phyloP scores from a whole-genome alignment of 129 eudicot genomes.

The Calendula officinalis region DNA sequence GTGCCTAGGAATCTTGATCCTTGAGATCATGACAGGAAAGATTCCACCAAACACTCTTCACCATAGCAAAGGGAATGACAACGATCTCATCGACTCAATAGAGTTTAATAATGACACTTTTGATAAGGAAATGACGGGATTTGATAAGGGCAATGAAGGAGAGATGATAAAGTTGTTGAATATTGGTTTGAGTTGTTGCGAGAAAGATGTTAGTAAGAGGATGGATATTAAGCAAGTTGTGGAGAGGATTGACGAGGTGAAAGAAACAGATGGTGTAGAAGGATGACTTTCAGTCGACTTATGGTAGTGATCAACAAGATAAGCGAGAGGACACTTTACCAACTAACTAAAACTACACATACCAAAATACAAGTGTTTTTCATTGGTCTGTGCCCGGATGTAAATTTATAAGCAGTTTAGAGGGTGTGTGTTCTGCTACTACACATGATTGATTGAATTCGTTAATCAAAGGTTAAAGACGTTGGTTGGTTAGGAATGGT shows the following conservation, averaged over 20 bases:
- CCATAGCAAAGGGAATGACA: conserved; percentile 54
- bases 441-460: background rate
- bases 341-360: conserved; percentile 4
- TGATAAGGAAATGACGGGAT: conserved; percentile 61
- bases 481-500: conserved; percentile 15
- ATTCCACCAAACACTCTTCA: conserved; percentile 51
- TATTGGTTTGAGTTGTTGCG: conserved; percentile 71
- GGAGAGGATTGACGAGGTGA: conserved; percentile 71
- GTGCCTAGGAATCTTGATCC: conserved; percentile 75
- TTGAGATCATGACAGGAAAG: conserved; percentile 73
- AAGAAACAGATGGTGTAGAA: conserved; percentile 55
- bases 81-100: conserved; percentile 47
- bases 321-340: conserved; percentile 33
- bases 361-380: no score
- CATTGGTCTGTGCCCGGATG: no score
- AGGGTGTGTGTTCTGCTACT: no score
- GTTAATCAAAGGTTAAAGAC: conserved; percentile 12
- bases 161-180: conserved; percentile 70
- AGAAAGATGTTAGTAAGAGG: conserved; percentile 53
- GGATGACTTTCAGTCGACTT: conserved; percentile 50
- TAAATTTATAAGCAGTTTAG: no score
- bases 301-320: conserved; percentile 42
- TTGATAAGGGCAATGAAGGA: conserved; percentile 34
- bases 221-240: conserved; percentile 65
- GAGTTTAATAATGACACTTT: conserved; percentile 41